phyloP scores from a whole-genome alignment of 2,329 filamentous ascomycete species.

The Stachybotrys chartarum region DNA sequence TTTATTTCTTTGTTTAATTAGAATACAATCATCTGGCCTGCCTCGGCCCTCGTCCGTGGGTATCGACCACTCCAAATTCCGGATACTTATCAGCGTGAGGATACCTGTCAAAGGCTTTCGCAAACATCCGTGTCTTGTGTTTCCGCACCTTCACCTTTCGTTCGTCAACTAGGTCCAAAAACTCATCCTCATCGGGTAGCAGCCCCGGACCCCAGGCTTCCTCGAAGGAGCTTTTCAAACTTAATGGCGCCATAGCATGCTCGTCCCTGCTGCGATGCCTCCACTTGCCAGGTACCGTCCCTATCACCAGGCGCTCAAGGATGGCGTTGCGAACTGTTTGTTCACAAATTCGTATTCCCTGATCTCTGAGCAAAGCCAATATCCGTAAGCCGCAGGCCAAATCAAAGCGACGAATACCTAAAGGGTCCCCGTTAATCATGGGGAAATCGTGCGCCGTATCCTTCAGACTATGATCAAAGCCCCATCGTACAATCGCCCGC shows the following conservation, averaged over 20 bases:
- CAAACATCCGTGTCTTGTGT: conserved; percentile 19
- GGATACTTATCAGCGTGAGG: background rate
- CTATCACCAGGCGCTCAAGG: conserved; percentile 20
- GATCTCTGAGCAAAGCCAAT: conserved; percentile 24
- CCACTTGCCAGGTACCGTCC: conserved; percentile 16
- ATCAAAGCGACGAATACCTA: conserved; percentile 18
- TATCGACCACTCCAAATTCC: background rate
- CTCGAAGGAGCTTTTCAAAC: conserved; percentile 23
- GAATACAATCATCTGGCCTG: conserved; percentile 9
- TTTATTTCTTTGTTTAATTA: conserved; percentile 13
- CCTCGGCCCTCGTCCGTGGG: background rate
- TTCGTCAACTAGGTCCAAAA: conserved; percentile 18
- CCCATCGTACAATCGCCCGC: conserved; percentile 34
- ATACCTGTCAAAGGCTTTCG: conserved; percentile 15
- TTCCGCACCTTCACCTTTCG: conserved; percentile 21
- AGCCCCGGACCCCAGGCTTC: conserved; percentile 26
- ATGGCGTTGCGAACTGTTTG: conserved; percentile 20
- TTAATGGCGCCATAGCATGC: conserved; percentile 20
- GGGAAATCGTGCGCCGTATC: conserved; percentile 9
- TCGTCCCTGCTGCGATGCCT: conserved; percentile 20
- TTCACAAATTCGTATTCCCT: conserved; percentile 25
- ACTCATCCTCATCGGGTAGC: conserved; percentile 13
- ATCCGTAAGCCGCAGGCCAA: conserved; percentile 28
- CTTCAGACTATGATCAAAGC: conserved; percentile 31
- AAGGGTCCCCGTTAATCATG: conserved; percentile 4